Evolutionary conservation across 192 early-diverging fungal species (phyloP).

Genomic region (Podila epicladia): DNA sequence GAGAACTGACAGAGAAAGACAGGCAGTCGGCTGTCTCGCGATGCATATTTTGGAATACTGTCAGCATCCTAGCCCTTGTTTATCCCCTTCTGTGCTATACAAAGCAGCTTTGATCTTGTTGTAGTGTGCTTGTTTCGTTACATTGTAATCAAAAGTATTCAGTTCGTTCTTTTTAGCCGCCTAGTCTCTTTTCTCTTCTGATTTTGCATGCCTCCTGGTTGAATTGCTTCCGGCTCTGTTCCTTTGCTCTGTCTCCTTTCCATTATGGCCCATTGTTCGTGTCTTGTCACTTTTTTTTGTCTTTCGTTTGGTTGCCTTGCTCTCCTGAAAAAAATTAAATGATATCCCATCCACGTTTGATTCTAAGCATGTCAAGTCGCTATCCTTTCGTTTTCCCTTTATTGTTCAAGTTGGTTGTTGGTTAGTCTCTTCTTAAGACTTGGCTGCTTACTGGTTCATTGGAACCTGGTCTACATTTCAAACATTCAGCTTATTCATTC

Average conservation of each 20-base stretch:
- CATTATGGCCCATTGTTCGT: background rate
- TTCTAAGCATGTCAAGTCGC: slow-evolving; percentile 8
- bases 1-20: no score
- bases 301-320: background rate
- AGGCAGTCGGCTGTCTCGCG: no score
- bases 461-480: no score
- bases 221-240: slow-evolving; percentile 3
- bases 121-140: no score
- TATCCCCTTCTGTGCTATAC: no score
- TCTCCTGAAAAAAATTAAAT: slow-evolving; percentile 7
- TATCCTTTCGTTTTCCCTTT: background rate
- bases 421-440: background rate
- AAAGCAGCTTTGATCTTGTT: no score
- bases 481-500: no score
- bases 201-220: background rate
- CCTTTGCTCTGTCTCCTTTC: slow-evolving; percentile 5
- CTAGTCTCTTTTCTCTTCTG: slow-evolving; percentile 6
- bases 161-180: background rate
- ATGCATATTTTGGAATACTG: no score
- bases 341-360: slow-evolving; percentile 2
- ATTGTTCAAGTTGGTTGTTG: background rate
- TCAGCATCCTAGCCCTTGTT: no score
- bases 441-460: no score
- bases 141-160: background rate
- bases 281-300: background rate